A percentile compares a stretch with the other conserved stretches of the same genome.
These are phyloP conservation scores for Aphanomyces euteiches DNA, from an alignment of 352 stramenopile genomes.

Conservation along the genomic window DNA sequence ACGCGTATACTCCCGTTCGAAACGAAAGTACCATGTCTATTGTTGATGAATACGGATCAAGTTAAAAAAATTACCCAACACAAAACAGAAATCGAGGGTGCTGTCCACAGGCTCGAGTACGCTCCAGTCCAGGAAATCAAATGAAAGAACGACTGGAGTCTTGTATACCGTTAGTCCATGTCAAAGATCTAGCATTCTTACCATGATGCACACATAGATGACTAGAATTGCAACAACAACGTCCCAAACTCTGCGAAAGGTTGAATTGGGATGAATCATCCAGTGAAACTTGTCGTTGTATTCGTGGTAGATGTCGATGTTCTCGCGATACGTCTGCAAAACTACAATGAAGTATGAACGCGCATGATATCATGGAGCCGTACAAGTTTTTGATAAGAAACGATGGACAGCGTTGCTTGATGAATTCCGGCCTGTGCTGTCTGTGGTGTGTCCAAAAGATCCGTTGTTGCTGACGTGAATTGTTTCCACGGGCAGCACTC, in stretches of 20 bases:
- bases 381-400: neutral
- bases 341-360: neutral
- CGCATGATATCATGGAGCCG: too few relatives aligned
- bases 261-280: slow-evolving; percentile 81
- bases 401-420: neutral
- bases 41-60: neutral
- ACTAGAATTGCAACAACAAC: slow-evolving; percentile 58
- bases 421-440: neutral
- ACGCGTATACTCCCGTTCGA: slow-evolving; percentile 64
- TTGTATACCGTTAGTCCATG: slow-evolving; percentile 7
- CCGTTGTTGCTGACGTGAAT: neutral
- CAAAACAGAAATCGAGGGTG: slow-evolving; percentile 78
- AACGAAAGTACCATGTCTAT: slow-evolving; percentile 79
- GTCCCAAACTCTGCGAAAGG: slow-evolving; percentile 66
- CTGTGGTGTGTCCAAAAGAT: neutral
- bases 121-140: slow-evolving; percentile 64
- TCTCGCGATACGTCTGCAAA: slow-evolving; percentile 31
- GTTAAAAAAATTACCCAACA: slow-evolving; percentile 37
- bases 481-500: neutral
- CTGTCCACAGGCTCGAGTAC: slow-evolving; percentile 46
- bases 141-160: slow-evolving; percentile 55
- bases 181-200: slow-evolving; percentile 28
- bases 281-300: slow-evolving; percentile 43
- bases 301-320: slow-evolving; percentile 81
- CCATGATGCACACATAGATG: slow-evolving; percentile 74